These are phyloP conservation scores for Parasitella parasitica DNA, from an alignment of 371 early-diverging fungal genomes.

Conservation along the genomic window DNA sequence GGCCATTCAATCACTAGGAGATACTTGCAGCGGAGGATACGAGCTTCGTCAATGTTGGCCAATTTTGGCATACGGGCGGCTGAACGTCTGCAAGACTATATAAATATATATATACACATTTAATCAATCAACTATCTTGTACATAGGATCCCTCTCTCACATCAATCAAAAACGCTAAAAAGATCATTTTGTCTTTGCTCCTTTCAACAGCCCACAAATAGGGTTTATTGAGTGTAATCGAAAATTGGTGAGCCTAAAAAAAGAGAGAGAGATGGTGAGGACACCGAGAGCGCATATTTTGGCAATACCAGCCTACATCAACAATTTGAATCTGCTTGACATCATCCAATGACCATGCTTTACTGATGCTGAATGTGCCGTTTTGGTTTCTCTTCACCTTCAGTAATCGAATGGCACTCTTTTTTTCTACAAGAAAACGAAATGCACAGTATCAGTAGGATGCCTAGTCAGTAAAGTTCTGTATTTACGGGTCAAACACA, in stretches of 20 bases:
- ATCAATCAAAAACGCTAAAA: conserved; percentile 48
- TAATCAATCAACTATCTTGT: too few species aligned
- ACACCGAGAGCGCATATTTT: too few species aligned
- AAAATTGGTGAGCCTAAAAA: conserved; percentile 45
- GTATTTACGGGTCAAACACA: conserved; percentile 45
- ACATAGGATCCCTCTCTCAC: conserved; percentile 29
- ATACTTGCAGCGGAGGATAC: conserved; percentile 40
- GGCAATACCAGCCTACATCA: conserved; percentile 40
- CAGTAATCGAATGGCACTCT: conserved; percentile 51
- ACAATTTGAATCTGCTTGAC: conserved; percentile 54
- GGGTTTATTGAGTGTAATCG: conserved; percentile 45
- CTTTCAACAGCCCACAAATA: conserved; percentile 56
- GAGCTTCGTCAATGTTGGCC: conserved; percentile 47
- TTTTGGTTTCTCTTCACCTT: conserved; percentile 59
- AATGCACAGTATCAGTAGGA: background rate
- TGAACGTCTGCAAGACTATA: conserved; percentile 40
- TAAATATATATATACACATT: too few species aligned
- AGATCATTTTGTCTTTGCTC: conserved; percentile 47
- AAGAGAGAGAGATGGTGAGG: too few species aligned
- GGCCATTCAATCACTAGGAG: background rate
- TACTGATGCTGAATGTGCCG: conserved; percentile 56
- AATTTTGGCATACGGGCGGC: conserved; percentile 40
- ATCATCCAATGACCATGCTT: conserved; percentile 61
- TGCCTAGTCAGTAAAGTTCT: background rate
- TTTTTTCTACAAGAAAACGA: too few species aligned